Conservation (phyloP, 1,284 basidiomycete genomes). For the Cutaneotrichosporon curvatum region DNA sequence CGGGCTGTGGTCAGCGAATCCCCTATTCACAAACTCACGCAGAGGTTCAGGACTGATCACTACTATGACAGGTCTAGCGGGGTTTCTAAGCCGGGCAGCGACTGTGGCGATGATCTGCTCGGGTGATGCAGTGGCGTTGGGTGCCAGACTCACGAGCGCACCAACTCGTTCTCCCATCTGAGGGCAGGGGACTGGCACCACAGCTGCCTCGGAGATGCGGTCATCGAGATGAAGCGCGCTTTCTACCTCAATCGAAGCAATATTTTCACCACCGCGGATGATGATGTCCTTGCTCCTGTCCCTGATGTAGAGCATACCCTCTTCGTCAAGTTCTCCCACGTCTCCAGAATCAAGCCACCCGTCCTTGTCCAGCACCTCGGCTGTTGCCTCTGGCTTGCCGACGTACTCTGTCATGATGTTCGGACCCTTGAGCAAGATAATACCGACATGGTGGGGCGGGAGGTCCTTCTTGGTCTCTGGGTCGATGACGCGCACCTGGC, state of each 20-base stretch:
- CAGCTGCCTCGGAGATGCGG: constrained; percentile 32
- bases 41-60: constrained; percentile 6
- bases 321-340: constrained; percentile 29
- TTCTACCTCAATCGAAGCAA: constrained; percentile 35
- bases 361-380: constrained; percentile 22
- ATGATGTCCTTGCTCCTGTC: constrained; percentile 39
- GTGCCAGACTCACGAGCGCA: constrained; percentile 27
- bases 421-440: constrained; percentile 30
- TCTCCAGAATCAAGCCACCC: constrained; percentile 44
- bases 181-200: constrained; percentile 31
- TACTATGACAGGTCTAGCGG: constrained; percentile 13
- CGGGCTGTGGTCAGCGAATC: constrained; percentile 3
- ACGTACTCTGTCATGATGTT: constrained; percentile 41
- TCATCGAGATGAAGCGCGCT: constrained; percentile 33
- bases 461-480: constrained; percentile 22
- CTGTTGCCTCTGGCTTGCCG: constrained; percentile 19
- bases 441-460: constrained; percentile 22
- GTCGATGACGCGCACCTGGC: constrained; percentile 32
- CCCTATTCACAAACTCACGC: constrained; percentile 9
- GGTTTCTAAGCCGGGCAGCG: constrained; percentile 10
- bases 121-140: not conserved
- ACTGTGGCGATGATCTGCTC: constrained; percentile 6
- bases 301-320: constrained; percentile 34
- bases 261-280: constrained; percentile 42
- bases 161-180: constrained; percentile 38